Percentiles rank a stretch among this genome's conserved stretches.
Conservation (phyloP, 306 rosid genomes). For the Benincasa hispida region DNA sequence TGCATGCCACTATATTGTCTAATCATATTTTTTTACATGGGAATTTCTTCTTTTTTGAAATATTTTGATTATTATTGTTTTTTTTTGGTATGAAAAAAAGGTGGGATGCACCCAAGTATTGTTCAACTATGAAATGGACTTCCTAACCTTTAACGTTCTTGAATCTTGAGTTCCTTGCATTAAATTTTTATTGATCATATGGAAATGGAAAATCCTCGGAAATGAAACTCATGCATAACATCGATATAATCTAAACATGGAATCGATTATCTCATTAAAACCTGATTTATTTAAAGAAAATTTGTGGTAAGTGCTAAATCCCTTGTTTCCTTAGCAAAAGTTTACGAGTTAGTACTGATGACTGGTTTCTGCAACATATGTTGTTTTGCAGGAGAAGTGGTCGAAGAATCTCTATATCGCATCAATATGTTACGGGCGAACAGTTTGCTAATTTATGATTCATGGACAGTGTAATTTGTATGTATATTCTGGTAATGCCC, state of each 20-base stretch:
- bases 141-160: background rate
- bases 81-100: too few species aligned
- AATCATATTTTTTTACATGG: too few species aligned
- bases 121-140: background rate
- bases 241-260: background rate
- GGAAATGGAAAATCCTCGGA: background rate
- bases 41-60: too few species aligned
- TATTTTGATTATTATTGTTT: too few species aligned
- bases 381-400: slow-evolving; percentile 77
- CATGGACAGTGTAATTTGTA: slow-evolving; percentile 10
- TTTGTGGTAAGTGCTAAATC: background rate
- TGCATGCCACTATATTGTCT: too few species aligned
- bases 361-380: background rate
- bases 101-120: too few species aligned
- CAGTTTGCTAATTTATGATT: slow-evolving; percentile 53
- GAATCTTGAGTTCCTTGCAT: background rate
- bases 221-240: background rate
- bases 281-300: background rate
- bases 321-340: background rate
- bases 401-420: slow-evolving; percentile 87
- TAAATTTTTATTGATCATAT: background rate
- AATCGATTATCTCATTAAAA: background rate
- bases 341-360: background rate
- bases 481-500: slow-evolving; percentile 17
- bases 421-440: slow-evolving; percentile 81